phyloP scores from a whole-genome alignment of 2,329 filamentous ascomycete species.

The Fusarium mexicanum region DNA sequence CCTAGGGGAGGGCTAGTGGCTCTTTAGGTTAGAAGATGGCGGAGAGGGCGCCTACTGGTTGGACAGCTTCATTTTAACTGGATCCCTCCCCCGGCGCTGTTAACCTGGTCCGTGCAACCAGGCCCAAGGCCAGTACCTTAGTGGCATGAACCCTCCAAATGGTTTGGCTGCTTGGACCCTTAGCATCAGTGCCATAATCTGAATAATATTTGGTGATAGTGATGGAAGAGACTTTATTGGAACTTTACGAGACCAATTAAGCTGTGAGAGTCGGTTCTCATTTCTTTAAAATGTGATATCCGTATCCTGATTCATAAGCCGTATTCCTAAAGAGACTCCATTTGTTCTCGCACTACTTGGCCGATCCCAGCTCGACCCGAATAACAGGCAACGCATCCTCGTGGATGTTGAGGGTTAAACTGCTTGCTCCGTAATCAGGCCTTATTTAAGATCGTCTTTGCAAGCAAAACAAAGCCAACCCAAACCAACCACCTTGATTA shows the following conservation, averaged over 20 bases:
- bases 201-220: conserved; percentile 7
- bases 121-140: conserved; percentile 4
- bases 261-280: conserved; percentile 3
- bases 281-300: conserved; percentile 5
- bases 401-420: background rate
- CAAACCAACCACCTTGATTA: conserved; percentile 21
- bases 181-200: conserved; percentile 26
- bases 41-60: conserved; percentile 34
- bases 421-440: background rate
- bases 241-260: background rate
- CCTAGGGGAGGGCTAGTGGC: conserved; percentile 5
- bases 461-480: conserved; percentile 5
- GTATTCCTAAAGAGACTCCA: background rate
- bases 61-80: conserved; percentile 3
- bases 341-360: conserved; percentile 1
- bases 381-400: conserved; percentile 4
- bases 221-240: background rate
- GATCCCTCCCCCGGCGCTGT: conserved; percentile 18
- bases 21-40: conserved; percentile 7
- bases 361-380: background rate
- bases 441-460: conserved; percentile 12
- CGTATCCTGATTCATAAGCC: conserved; percentile 1
- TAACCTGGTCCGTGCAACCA: conserved; percentile 36
- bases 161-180: conserved; percentile 33
- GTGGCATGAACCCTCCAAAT: conserved; percentile 27